Conservation (phyloP, 139 green algal species). For the Mychonastes homosphaera region DNA sequence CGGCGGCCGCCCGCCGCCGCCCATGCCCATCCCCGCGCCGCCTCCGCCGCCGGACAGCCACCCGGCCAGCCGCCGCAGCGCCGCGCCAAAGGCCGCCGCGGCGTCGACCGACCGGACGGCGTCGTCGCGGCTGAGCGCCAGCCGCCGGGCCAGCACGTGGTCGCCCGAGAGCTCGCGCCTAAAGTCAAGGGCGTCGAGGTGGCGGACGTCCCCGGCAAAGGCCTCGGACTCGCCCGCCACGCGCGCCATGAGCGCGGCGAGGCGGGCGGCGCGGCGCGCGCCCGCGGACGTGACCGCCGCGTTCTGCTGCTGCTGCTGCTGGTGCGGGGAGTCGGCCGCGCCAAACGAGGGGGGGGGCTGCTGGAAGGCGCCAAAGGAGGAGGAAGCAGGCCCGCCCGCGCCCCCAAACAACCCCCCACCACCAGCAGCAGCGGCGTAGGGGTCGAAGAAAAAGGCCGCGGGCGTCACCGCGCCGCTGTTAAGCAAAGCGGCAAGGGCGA, state of each 20-base stretch:
- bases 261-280: too few relatives aligned
- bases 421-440: neutral
- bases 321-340: too few relatives aligned
- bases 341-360: too few relatives aligned
- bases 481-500: neutral
- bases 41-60: too few relatives aligned
- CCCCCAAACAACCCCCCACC: neutral
- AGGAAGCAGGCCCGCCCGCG: neutral
- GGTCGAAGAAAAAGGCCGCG: neutral
- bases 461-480: neutral
- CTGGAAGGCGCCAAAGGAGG: neutral
- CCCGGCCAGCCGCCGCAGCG: too few relatives aligned
- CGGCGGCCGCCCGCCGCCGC: too few relatives aligned
- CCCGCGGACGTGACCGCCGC: too few relatives aligned
- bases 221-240: conserved; percentile 9
- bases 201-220: conserved; percentile 5
- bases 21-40: too few relatives aligned
- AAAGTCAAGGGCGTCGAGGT: conserved; percentile 21
- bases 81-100: too few relatives aligned
- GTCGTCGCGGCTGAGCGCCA: conserved; percentile 11
- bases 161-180: conserved; percentile 10
- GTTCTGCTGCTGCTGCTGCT: too few relatives aligned
- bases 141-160: conserved; percentile 12
- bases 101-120: too few relatives aligned
- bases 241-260: too few relatives aligned